Percentiles rank a stretch among this genome's conserved stretches.
phyloP scores from a whole-genome alignment of 2,329 filamentous ascomycete species.

The Aspergillus aculeatinus region DNA sequence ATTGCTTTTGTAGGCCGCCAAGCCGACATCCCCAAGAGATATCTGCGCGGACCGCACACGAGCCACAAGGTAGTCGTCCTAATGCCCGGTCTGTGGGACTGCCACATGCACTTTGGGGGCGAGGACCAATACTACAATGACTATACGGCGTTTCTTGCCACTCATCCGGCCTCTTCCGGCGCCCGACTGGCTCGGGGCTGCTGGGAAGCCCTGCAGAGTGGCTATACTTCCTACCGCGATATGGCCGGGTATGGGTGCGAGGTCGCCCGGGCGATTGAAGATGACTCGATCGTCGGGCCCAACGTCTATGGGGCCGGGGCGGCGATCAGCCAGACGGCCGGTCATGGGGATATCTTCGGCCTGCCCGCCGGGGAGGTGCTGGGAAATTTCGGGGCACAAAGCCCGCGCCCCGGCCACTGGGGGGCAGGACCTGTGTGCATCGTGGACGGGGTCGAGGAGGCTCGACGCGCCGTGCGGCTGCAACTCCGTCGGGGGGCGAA shows the following conservation, averaged over 20 bases:
- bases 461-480: not conserved
- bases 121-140: slow-evolving; percentile 2
- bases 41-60: not conserved
- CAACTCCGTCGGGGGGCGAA: slow-evolving; percentile 2
- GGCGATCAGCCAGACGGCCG: not conserved
- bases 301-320: slow-evolving; percentile 1
- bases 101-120: slow-evolving; percentile 1
- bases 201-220: slow-evolving; percentile 3
- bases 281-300: not conserved
- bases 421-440: not conserved
- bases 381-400: not conserved
- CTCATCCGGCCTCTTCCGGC: not conserved
- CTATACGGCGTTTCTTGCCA: not conserved
- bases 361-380: slow-evolving; percentile 1
- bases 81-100: slow-evolving; percentile 2
- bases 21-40: slow-evolving; percentile 3
- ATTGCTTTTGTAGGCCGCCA: not conserved
- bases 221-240: slow-evolving; percentile 5
- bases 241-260: slow-evolving; percentile 3
- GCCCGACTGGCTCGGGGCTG: slow-evolving; percentile 1
- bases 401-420: slow-evolving; percentile 2
- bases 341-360: slow-evolving; percentile 2
- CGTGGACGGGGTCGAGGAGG: slow-evolving; percentile 1
- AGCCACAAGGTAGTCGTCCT: not conserved
- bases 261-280: not conserved